Conservation (phyloP, 106 monocot species). For the Cymbidium sinense region DNA sequence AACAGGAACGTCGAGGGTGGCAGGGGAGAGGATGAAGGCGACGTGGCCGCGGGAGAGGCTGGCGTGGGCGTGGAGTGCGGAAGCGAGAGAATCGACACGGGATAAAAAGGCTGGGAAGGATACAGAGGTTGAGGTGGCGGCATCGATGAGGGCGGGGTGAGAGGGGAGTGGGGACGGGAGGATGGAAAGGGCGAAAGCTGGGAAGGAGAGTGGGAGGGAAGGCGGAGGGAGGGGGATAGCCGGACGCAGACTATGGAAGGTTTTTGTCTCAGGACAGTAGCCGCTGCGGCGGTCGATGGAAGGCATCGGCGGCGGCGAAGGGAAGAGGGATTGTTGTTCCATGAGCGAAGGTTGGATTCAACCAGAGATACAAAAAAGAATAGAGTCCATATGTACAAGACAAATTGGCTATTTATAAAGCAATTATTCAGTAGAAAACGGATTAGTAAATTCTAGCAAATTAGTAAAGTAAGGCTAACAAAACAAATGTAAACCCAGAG, state of each 20-base stretch:
- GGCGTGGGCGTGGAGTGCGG: conserved; percentile 9
- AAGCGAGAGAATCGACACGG: conserved; percentile 24
- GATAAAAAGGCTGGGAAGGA: conserved; percentile 34
- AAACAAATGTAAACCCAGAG: too few species aligned
- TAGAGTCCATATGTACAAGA: too few species aligned
- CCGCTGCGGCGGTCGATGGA: conserved; percentile 9
- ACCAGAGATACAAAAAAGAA: too few species aligned
- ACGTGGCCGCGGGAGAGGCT: conserved; percentile 35
- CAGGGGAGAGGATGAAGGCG: conserved; percentile 39
- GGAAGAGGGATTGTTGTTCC: too few species aligned
- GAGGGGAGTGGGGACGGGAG: conserved; percentile 34
- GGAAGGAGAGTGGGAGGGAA: conserved; percentile 35
- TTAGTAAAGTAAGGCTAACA: too few species aligned
- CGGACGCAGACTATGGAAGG: conserved; percentile 48
- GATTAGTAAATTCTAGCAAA: too few species aligned
- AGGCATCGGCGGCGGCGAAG: too few species aligned
- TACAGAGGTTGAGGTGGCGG: conserved; percentile 25
- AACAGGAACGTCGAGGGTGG: conserved; percentile 35
- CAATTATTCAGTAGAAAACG: too few species aligned
- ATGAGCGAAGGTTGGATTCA: too few species aligned
- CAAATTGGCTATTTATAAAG: too few species aligned
- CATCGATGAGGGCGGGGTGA: conserved; percentile 43
- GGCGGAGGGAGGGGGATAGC: conserved; percentile 31
- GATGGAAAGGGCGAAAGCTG: conserved; percentile 31
- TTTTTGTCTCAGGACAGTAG: conserved; percentile 22